Evolutionary conservation across 345 rosid genomes (phyloP), one percentile per base, ranked within the genome.

Genomic region (Boechera divaricarpa): DNA sequence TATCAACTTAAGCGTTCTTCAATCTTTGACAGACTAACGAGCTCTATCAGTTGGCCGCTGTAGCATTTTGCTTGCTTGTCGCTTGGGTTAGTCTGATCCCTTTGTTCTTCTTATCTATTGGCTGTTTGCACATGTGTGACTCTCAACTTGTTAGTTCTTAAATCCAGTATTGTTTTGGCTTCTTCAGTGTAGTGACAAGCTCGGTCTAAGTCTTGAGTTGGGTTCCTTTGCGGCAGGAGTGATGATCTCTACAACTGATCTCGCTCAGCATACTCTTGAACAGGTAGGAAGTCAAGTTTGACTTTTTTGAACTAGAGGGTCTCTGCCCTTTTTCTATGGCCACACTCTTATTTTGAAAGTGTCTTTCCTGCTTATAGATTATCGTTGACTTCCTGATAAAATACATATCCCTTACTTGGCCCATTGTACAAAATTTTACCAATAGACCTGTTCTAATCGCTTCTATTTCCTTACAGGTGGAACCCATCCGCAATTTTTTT

Each of bases 141-240:
- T 60, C 52, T 72, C 42, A 60, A 51, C 32, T 32, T 38, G 7
- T 52, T 11, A 59, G 6, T 57, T 55, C 24, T 57, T 70, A 59
- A 39, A 76, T 59, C 45, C 33, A 67, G 68, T 67, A 16, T 28
- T 21, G 39, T 74, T 73, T 39, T 72, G 59, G 44, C 48, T 61
- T 85, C 39, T 87, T 74, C 98, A 94, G 98, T 90, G 96, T 87
- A 94, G 98, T 73, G 98, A 94, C 82, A 94, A 94, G 84, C 85
- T 94, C 79, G 98, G 98, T 72, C 83, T 94, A 75, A 94, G 98
- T 82, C 93, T 94, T 80, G 99, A 92, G 86, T 79, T 90, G 82
- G 99, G 99, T 55, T 95, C 99, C 16, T 95, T 95, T 80, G 99
- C 99, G 77, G 96, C 99, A 35, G 99, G 99, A 49, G 93, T 95